These are phyloP conservation scores for Salix udensis DNA, from an alignment of 345 rosid genomes.

Conservation along the genomic window DNA sequence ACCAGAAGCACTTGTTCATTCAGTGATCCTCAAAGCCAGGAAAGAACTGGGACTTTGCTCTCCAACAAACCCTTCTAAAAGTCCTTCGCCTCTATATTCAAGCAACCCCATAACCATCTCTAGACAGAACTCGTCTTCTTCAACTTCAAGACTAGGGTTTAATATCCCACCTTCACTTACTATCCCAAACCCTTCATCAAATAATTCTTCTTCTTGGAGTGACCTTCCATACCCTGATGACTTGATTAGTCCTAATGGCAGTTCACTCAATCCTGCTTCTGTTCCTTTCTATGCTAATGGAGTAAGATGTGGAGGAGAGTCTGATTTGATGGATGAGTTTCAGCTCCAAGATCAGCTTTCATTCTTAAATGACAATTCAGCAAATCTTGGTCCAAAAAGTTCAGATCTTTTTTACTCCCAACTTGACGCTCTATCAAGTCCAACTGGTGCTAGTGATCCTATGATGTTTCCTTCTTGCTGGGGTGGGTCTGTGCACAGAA, in stretches of 20 bases:
- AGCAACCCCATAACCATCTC: slow-evolving; percentile 33
- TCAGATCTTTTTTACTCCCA: slow-evolving; percentile 46
- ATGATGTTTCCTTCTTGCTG: slow-evolving; percentile 44
- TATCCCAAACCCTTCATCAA: slow-evolving; percentile 39
- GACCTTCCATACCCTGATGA: slow-evolving; percentile 50
- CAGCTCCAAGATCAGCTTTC: slow-evolving; percentile 66
- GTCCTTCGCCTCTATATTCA: slow-evolving; percentile 42
- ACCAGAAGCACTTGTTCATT: slow-evolving; percentile 71
- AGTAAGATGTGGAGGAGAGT: slow-evolving; percentile 46
- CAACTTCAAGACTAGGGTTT: slow-evolving; percentile 33
- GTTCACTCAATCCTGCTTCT: slow-evolving; percentile 59
- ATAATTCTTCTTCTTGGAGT: slow-evolving; percentile 35
- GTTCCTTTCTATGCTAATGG: slow-evolving; percentile 49
- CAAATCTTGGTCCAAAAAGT: slow-evolving; percentile 33
- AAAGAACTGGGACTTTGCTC: slow-evolving; percentile 61
- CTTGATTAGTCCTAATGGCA: slow-evolving; percentile 41
- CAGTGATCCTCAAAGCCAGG: slow-evolving; percentile 58
- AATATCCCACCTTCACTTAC: slow-evolving; percentile 39
- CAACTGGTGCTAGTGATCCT: slow-evolving; percentile 27
- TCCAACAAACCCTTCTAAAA: slow-evolving; percentile 38
- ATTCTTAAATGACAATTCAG: slow-evolving; percentile 52
- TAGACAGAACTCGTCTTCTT: slow-evolving; percentile 37
- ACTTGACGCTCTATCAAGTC: slow-evolving; percentile 36
- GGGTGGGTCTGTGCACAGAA: slow-evolving; percentile 51
- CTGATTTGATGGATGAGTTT: slow-evolving; percentile 53